A percentile compares a stretch with the other conserved stretches of the same genome.
phyloP scores from a whole-genome alignment of 164 flowering plant genomes.

The Brasenia schreberi region DNA sequence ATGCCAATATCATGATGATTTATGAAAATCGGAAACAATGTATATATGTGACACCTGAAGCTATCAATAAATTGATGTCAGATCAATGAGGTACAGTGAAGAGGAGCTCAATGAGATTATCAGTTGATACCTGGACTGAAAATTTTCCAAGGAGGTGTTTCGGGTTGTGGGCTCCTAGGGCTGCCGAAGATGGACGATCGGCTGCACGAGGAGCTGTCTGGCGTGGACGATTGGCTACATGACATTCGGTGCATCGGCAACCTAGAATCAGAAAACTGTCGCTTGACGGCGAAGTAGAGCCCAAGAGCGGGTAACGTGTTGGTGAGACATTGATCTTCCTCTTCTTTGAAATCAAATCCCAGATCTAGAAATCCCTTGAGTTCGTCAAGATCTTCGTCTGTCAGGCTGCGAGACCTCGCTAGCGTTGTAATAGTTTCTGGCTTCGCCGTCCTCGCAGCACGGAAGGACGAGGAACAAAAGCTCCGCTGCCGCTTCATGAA shows the following conservation, averaged over 20 bases:
- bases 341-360: conserved; percentile 71
- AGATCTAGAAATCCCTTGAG: conserved; percentile 79
- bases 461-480: conserved; percentile 10
- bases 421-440: not conserved
- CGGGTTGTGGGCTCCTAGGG: conserved; percentile 28
- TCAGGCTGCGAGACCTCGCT: conserved; percentile 14
- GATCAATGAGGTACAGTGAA: not conserved
- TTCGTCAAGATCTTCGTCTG: conserved; percentile 79
- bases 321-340: conserved; percentile 43
- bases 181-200: conserved; percentile 15
- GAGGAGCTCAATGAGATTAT: not conserved
- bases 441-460: conserved; percentile 5
- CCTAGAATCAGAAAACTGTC: conserved; percentile 28
- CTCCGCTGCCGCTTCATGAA: conserved; percentile 25
- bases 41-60: too few species aligned
- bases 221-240: not conserved
- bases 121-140: conserved; percentile 42
- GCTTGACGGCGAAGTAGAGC: conserved; percentile 69
- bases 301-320: conserved; percentile 81
- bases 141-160: conserved; percentile 55
- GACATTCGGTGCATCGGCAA: not conserved
- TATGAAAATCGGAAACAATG: too few species aligned
- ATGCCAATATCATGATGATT: too few species aligned
- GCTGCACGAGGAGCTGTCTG: conserved; percentile 12
- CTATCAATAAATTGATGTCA: too few species aligned